Percentiles rank a stretch among this genome's conserved stretches.
These are phyloP conservation scores for Amanita rubescens DNA, from an alignment of 768 basidiomycete species.

Conservation along the genomic window DNA sequence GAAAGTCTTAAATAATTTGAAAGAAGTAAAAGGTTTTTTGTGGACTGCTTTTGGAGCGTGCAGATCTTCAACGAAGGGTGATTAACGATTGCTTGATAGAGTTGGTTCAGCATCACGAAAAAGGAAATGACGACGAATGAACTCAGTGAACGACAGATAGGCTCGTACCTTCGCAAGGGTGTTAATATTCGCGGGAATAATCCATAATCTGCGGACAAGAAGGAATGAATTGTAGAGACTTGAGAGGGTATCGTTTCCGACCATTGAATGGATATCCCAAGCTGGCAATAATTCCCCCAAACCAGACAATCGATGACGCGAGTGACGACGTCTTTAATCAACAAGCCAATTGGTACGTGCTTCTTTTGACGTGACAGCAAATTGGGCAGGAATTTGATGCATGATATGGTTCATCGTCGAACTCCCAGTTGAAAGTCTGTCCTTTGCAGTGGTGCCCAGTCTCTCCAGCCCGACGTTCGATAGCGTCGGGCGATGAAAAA, in stretches of 20 bases:
- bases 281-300: neutral
- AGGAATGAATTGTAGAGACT: neutral
- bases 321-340: neutral
- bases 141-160: neutral
- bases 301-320: neutral
- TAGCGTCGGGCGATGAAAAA: slow-evolving; percentile 37
- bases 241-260: neutral
- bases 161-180: neutral
- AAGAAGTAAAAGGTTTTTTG: neutral
- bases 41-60: neutral
- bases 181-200: neutral
- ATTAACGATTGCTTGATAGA: neutral
- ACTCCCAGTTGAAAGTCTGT: neutral
- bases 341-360: slow-evolving; percentile 7
- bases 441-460: slow-evolving; percentile 7
- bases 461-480: slow-evolving; percentile 9
- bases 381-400: slow-evolving; percentile 27
- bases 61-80: neutral
- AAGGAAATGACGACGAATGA: neutral
- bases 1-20: neutral
- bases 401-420: slow-evolving; percentile 24
- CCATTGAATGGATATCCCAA: neutral
- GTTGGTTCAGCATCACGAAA: neutral
- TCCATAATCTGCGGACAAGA: neutral
- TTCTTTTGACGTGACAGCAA: slow-evolving; percentile 45